Percentiles rank a stretch among this genome's conserved stretches.
These are phyloP conservation scores for Melanomma pulvis-pyrius DNA, from an alignment of 495 filamentous ascomycete genomes.

Conservation along the genomic window DNA sequence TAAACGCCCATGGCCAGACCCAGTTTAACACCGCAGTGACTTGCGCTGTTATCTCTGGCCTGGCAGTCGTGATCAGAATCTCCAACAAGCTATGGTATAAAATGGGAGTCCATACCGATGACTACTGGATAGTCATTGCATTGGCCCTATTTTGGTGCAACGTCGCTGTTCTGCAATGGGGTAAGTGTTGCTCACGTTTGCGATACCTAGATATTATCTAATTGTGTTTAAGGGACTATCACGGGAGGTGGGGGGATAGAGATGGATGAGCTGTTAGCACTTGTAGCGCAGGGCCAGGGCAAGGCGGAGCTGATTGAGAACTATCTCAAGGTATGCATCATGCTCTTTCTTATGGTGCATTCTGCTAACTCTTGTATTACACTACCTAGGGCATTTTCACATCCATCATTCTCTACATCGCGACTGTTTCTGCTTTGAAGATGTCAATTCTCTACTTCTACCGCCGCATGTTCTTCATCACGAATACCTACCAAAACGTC, in stretches of 20 bases:
- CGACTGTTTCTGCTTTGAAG: constrained; percentile 7
- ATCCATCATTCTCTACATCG: background rate
- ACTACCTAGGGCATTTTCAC: background rate
- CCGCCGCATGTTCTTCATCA: constrained; percentile 20
- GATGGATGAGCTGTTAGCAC: constrained; percentile 2
- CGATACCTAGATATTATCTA: background rate
- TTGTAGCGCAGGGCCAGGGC: background rate
- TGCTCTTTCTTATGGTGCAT: background rate
- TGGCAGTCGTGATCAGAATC: constrained; percentile 6
- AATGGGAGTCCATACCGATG: constrained; percentile 11
- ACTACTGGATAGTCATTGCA: constrained; percentile 15
- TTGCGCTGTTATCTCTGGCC: background rate
- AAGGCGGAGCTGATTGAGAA: constrained; percentile 3
- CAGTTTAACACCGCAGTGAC: constrained; percentile 4
- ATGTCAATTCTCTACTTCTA: constrained; percentile 21
- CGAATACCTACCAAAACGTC: background rate
- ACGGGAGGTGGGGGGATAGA: constrained; percentile 19
- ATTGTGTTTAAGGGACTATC: constrained; percentile 2
- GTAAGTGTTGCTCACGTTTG: constrained; percentile 5
- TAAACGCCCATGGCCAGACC: background rate
- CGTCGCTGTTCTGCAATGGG: constrained; percentile 3
- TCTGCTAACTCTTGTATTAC: background rate
- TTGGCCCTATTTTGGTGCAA: background rate
- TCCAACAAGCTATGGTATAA: constrained; percentile 15
- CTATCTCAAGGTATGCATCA: constrained; percentile 14